Evolutionary conservation across 805 yeast species (phyloP).

Genomic region (Tetrapisispora taiwanensis): DNA sequence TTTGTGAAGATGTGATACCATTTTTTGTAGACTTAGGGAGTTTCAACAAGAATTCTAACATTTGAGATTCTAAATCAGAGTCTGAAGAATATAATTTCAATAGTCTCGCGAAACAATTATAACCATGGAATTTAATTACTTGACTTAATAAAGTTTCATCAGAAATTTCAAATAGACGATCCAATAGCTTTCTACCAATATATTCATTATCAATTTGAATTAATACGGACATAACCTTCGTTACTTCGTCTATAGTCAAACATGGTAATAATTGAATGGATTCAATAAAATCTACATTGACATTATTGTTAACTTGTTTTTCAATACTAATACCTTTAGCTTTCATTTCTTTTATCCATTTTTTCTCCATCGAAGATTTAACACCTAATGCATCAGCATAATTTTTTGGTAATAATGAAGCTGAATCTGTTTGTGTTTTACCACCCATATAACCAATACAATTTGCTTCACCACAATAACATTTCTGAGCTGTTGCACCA

Average conservation of each 20-base stretch:
- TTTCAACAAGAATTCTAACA: conserved; percentile 46
- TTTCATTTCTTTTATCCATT: conserved; percentile 56
- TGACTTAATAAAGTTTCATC: conserved; percentile 43
- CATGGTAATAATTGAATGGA: conserved; percentile 45
- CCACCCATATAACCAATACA: conserved; percentile 95
- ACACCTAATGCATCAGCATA: conserved; percentile 83
- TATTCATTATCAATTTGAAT: conserved; percentile 64
- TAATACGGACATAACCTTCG: conserved; percentile 70
- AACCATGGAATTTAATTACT: conserved; percentile 77
- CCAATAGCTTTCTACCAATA: conserved; percentile 55
- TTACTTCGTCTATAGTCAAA: conserved; percentile 45
- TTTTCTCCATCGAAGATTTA: conserved; percentile 53
- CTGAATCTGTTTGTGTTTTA: conserved; percentile 90
- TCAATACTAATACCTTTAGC: conserved; percentile 35
- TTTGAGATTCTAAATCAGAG: conserved; percentile 21
- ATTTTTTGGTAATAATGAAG: conserved; percentile 70
- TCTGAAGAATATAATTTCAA: conserved; percentile 34
- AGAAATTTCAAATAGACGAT: conserved; percentile 42
- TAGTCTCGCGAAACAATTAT: conserved; percentile 60
- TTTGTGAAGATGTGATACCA: conserved; percentile 61
- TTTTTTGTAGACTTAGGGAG: conserved; percentile 72
- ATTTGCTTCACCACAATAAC: conserved; percentile 87
- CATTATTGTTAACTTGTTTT: conserved; percentile 38
- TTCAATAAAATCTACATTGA: conserved; percentile 56
- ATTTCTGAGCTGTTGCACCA: conserved; percentile 89